Evolutionary conservation across 2,329 filamentous ascomycete genomes (phyloP).

Genomic region (Biscogniauxia sp.): DNA sequence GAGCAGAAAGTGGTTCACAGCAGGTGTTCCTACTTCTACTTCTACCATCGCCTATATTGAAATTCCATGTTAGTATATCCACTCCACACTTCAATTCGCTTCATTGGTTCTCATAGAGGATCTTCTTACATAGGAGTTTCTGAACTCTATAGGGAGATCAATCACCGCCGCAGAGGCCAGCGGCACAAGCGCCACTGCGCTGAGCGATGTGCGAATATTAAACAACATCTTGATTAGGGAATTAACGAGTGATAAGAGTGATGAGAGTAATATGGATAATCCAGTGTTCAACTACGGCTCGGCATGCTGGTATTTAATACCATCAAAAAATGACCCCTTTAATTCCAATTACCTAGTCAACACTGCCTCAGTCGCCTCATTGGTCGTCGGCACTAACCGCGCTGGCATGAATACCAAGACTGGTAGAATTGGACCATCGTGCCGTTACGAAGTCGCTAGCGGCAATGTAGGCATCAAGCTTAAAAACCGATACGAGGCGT

Average conservation of each 20-base stretch:
- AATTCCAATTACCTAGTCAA: neutral
- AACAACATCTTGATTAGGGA: neutral
- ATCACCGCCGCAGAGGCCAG: slow-evolving; percentile 10
- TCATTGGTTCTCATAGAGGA: neutral
- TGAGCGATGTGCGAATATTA: neutral
- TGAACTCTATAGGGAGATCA: slow-evolving; percentile 11
- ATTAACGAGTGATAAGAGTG: neutral
- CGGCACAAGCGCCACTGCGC: slow-evolving; percentile 4
- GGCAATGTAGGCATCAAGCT: neutral
- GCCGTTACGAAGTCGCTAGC: neutral
- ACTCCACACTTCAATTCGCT: no score
- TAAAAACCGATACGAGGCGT: neutral
- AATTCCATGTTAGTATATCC: neutral
- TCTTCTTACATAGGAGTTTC: slow-evolving; percentile 14
- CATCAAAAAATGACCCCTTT: neutral
- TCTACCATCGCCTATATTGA: slow-evolving; percentile 8
- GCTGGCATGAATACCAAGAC: neutral
- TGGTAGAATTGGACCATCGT: neutral
- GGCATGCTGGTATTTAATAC: neutral
- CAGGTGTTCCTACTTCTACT: slow-evolving; percentile 29
- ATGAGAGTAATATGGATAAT: neutral
- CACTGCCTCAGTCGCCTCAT: neutral
- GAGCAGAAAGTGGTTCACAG: slow-evolving; percentile 25
- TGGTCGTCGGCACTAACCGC: neutral
- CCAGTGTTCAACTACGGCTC: neutral